Evolutionary conservation across 306 rosid species (phyloP).

Genomic region (Cicer arietinum): DNA sequence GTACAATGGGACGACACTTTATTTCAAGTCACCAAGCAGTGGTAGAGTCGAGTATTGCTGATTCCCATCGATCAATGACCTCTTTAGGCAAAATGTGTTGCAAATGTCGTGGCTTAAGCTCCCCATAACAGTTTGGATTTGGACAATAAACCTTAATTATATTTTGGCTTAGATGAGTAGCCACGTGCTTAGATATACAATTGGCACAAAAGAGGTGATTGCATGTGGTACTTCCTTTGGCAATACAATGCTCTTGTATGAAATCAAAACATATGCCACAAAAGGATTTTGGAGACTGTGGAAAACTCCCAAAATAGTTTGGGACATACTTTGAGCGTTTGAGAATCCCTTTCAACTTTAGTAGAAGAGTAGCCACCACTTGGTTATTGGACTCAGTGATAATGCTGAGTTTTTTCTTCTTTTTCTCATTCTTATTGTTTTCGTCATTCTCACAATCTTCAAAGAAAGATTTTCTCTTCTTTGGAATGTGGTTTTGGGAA

Average conservation of each 20-base stretch:
- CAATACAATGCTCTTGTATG: neutral
- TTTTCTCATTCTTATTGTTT: neutral
- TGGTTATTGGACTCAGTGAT: no score
- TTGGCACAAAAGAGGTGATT: slow-evolving; percentile 13
- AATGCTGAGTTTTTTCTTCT: neutral
- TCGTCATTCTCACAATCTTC: neutral
- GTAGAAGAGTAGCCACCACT: no score
- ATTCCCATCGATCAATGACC: slow-evolving; percentile 29
- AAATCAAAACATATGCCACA: slow-evolving; percentile 36
- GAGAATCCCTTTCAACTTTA: no score
- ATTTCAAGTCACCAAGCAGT: neutral
- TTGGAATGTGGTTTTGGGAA: neutral
- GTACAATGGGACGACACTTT: neutral
- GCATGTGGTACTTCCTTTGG: slow-evolving; percentile 11
- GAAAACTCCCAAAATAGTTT: neutral
- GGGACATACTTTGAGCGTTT: neutral
- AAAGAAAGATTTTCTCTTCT: neutral
- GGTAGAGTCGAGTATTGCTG: neutral
- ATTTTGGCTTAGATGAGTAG: neutral
- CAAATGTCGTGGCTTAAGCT: neutral
- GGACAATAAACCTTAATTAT: slow-evolving; percentile 20
- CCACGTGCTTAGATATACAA: slow-evolving; percentile 20
- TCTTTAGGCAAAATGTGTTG: slow-evolving; percentile 15
- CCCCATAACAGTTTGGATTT: neutral
- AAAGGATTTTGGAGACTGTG: neutral